Base-by-base conservation (phyloP, 352 stramenopile genomes). In the Globisporangium irregulare region DNA sequence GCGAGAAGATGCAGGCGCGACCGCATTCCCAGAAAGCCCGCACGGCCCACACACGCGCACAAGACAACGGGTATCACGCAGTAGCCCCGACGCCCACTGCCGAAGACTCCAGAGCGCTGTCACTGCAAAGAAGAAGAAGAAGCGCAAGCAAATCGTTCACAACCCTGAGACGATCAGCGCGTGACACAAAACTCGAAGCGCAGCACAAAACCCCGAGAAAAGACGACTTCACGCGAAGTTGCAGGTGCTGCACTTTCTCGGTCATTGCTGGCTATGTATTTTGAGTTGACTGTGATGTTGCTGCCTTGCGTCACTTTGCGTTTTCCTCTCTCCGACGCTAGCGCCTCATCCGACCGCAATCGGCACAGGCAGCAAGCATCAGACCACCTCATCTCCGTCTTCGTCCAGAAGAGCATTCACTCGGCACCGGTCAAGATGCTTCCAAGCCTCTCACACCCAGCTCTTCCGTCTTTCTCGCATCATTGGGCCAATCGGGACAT, bases 211-310 rank as follows among this genome's bases (percentile, higher is more conserved):
- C n/a, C 22, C 25, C 27, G 46, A 58, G 46, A 66, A 66, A 66
- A 14, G 60, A 43, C 41, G 18, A 2, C 60, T 14, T 18, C 18
- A 4, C 7, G 15, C 15, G 4, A 12, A n/a, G 18, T 32, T 59
- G 60, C 20, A 66, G 14, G 60, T 22, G 25, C 41, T 50, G 66
- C 41, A 71, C 66, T 71, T 71, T 71, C 66, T 71, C 66, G 27
- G 4, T 27, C 27, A 20, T 20, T 8, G 8, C 4, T 24, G 8
- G 22, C 34, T 41, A 9, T 50, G 36, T 41, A 38, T 38, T 48
- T 34, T 46, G 36, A 53, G 25, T 59, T 58, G 29, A 9, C 25
- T 58, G 34, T 4, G 20, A 61, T 61, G 55, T 3, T 34, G 12
- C 18, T 34, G n/a, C 25, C 27, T n/a, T 61, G 29, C 59, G 18